These are phyloP conservation scores for Geoglossum glabrum DNA, from an alignment of 495 filamentous ascomycete genomes.

Conservation along the genomic window DNA sequence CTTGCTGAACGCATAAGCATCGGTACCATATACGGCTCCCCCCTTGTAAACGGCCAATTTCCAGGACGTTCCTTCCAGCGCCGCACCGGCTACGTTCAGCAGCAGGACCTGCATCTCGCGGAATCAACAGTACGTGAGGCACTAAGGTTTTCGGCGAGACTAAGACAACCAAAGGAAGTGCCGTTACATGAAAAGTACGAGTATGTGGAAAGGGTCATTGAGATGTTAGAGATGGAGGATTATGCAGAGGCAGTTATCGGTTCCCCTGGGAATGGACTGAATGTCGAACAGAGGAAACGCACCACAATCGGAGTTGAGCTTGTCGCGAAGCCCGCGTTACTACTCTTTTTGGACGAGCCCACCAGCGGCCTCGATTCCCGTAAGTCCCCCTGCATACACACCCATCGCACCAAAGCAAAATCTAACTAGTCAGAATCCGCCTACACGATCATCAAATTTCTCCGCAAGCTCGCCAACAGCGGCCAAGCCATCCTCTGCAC, in stretches of 20 bases:
- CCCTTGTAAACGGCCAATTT: conserved; percentile 60
- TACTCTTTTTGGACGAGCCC: conserved; percentile 83
- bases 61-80: conserved; percentile 72
- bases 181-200: conserved; percentile 54
- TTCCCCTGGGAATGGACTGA: conserved; percentile 77
- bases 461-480: conserved; percentile 62
- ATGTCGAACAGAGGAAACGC: conserved; percentile 80
- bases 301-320: conserved; percentile 85
- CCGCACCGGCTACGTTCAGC: conserved; percentile 88
- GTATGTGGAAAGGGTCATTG: conserved; percentile 83
- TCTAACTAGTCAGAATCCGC: no score
- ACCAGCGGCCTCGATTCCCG: conserved; percentile 73
- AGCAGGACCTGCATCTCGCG: conserved; percentile 79
- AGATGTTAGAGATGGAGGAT: conserved; percentile 70
- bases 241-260: conserved; percentile 79
- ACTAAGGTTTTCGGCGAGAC: conserved; percentile 60
- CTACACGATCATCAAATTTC: conserved; percentile 60
- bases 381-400: no score
- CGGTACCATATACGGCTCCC: conserved; percentile 70
- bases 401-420: no score
- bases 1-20: conserved; percentile 64
- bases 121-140: conserved; percentile 78
- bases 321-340: conserved; percentile 70
- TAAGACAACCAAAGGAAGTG: conserved; percentile 58
- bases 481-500: conserved; percentile 82